phyloP scores from a whole-genome alignment of 2,329 filamentous ascomycete genomes.

The Talaromyces sp. region DNA sequence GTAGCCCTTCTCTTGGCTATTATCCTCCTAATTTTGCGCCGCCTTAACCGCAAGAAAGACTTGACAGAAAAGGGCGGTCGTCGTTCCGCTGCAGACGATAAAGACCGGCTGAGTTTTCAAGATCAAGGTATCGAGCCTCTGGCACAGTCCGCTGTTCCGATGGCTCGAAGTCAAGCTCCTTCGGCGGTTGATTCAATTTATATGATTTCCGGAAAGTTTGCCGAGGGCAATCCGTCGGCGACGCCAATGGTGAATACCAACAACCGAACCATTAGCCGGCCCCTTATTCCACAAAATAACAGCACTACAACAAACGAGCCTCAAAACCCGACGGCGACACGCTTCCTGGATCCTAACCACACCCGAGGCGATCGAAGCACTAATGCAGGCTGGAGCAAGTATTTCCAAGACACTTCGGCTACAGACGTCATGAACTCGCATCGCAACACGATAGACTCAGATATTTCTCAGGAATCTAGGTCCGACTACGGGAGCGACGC shows the following conservation, averaged over 20 bases:
- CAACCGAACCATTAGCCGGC: neutral
- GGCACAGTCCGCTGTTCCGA: constrained; percentile 38
- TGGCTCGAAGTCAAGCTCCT: constrained; percentile 40
- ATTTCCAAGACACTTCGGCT: constrained; percentile 39
- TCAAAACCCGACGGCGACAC: constrained; percentile 18
- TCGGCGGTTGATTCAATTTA: constrained; percentile 35
- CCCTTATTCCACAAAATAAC: constrained; percentile 17
- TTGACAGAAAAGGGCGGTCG: constrained; percentile 41
- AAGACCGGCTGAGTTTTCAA: constrained; percentile 51
- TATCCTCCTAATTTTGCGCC: constrained; percentile 64
- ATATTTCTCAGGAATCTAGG: constrained; percentile 25
- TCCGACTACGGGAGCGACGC: constrained; percentile 35
- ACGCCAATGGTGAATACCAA: constrained; percentile 17
- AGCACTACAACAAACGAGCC: constrained; percentile 21
- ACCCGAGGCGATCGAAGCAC: constrained; percentile 37
- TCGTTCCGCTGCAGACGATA: constrained; percentile 47
- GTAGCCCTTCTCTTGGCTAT: constrained; percentile 66
- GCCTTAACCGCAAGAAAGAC: constrained; percentile 52
- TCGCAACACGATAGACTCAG: constrained; percentile 23
- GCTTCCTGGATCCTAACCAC: constrained; percentile 13
- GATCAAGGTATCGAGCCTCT: constrained; percentile 43
- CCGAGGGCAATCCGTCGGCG: constrained; percentile 25
- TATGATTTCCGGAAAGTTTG: constrained; percentile 35
- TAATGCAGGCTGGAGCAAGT: constrained; percentile 47
- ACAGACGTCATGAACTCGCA: constrained; percentile 22